Evolutionary conservation across 2,329 filamentous ascomycete genomes (phyloP), one percentile per base, ranked within the genome.

Genomic region (Exophiala viscosa): DNA sequence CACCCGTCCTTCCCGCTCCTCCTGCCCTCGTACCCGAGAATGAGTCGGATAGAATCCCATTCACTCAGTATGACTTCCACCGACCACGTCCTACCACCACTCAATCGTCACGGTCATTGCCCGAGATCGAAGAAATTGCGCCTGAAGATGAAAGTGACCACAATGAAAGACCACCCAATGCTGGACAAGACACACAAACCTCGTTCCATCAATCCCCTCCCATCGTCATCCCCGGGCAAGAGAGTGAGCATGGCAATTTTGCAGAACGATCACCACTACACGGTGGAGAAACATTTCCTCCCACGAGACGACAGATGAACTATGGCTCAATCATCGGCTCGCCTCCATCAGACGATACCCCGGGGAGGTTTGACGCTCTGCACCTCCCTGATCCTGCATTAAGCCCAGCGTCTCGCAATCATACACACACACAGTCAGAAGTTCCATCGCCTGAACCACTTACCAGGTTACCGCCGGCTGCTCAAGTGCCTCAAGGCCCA

Each of bases 301-400:
- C 46, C 10, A 46, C 10, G 17, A 23, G 41, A 15, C 47, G 42
- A 13, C 63, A 77, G 60, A 76, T 72, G 33, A 76, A 75, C 58
- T 86, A 86, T 73, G 84, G 84, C 41, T 86, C 83, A 64, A 85
- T 86, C 60, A 69, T 83, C 8, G 76, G 77, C 6, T 79, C 79
- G 23, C 76, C 76, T 3, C 60, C 61, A 10, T 60, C 63, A 23
- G 52, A 56, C 4, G 53, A 54, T 18, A 52, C 60, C 10, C 62
- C 52, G 3, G 65, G 62, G 28, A 67, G 69, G 45, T 17, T 73
- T 77, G 28, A 76, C 77, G 13, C 75, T 0, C 73, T 87, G 15
- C 75, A 81, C 60, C 73, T 87, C 13, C 84, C 84, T 3, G 82
- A 78, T 51, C 82, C 84, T 23, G 83, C 84, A 2, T 62, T 85